Percentiles rank a stretch among this genome's conserved stretches.
Conservation (phyloP, 2,329 filamentous ascomycete genomes). For the Nigrospora sphaerica region DNA sequence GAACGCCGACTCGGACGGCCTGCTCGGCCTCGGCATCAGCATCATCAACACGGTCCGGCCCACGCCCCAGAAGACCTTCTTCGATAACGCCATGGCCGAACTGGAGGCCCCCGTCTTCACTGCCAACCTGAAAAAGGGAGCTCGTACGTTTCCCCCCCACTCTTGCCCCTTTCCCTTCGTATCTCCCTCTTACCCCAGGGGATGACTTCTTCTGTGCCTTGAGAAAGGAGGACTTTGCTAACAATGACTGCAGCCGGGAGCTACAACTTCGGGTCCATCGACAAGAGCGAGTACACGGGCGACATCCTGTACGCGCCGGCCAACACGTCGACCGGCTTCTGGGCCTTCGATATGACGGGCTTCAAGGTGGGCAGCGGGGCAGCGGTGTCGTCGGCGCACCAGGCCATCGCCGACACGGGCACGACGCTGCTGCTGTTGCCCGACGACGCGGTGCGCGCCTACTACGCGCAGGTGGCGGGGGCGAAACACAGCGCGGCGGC, state of each 20-base stretch:
- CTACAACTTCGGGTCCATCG: slow-evolving; percentile 22
- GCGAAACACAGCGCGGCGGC: slow-evolving; percentile 25
- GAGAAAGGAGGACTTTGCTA: neutral
- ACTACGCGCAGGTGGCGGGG: slow-evolving; percentile 37
- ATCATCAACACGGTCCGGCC: slow-evolving; percentile 11
- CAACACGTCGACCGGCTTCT: slow-evolving; percentile 16
- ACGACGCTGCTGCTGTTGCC: slow-evolving; percentile 48
- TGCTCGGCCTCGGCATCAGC: slow-evolving; percentile 14
- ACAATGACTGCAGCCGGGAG: slow-evolving; percentile 8
- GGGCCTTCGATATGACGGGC: slow-evolving; percentile 16
- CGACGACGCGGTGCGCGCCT: slow-evolving; percentile 34
- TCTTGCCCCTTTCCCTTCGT: neutral
- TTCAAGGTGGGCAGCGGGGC: slow-evolving; percentile 13
- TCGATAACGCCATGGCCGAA: slow-evolving; percentile 11
- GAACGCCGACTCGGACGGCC: slow-evolving; percentile 11
- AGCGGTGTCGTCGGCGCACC: slow-evolving; percentile 9
- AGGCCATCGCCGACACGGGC: slow-evolving; percentile 49
- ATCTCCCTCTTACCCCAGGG: neutral
- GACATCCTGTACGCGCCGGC: slow-evolving; percentile 16
- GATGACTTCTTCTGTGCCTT: no score
- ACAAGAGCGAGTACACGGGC: slow-evolving; percentile 13
- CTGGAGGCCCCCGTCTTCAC: slow-evolving; percentile 14
- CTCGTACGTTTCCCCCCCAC: slow-evolving; percentile 1
- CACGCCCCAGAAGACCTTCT: slow-evolving; percentile 11
- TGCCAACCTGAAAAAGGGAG: slow-evolving; percentile 13